These are phyloP conservation scores for Sporobolus alterniflorus DNA, from an alignment of 202 grass and related monocot species.

Conservation along the genomic window DNA sequence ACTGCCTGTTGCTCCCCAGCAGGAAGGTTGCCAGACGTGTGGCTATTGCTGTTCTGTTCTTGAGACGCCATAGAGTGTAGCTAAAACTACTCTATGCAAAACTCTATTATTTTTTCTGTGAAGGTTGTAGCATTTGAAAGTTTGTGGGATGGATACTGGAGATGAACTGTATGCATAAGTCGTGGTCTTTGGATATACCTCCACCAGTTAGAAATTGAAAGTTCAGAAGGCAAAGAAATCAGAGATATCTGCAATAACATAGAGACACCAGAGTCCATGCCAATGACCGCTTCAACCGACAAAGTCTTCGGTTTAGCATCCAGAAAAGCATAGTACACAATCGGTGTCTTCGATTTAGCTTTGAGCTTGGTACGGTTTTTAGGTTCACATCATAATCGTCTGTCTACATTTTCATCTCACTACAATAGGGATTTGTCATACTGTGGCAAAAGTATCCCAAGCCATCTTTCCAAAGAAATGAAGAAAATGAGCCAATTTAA, in stretches of 20 bases:
- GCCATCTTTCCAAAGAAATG: not conserved
- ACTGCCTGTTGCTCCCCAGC: not conserved
- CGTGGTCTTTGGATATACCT: not conserved
- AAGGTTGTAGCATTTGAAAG: constrained; percentile 12
- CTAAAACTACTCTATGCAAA: not conserved
- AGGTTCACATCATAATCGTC: constrained; percentile 4
- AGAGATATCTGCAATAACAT: not conserved
- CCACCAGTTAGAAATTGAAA: constrained; percentile 23
- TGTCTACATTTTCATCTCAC: not conserved
- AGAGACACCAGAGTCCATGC: not conserved
- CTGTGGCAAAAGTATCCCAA: not conserved
- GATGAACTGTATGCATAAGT: not conserved
- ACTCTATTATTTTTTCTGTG: not conserved
- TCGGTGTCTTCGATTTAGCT: too few relatives aligned
- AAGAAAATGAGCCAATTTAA: not conserved
- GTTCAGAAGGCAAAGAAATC: not conserved
- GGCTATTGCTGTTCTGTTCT: not conserved
- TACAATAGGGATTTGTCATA: not conserved
- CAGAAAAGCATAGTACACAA: not conserved
- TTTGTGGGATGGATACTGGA: not conserved
- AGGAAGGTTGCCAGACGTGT: not conserved
- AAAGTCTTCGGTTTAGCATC: not conserved
- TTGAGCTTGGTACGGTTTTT: too few relatives aligned
- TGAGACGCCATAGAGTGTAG: constrained; percentile 20
- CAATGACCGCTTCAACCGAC: constrained; percentile 1